phyloP scores from a whole-genome alignment of 768 basidiomycete genomes.

The Omphalotus guepiniiformis region DNA sequence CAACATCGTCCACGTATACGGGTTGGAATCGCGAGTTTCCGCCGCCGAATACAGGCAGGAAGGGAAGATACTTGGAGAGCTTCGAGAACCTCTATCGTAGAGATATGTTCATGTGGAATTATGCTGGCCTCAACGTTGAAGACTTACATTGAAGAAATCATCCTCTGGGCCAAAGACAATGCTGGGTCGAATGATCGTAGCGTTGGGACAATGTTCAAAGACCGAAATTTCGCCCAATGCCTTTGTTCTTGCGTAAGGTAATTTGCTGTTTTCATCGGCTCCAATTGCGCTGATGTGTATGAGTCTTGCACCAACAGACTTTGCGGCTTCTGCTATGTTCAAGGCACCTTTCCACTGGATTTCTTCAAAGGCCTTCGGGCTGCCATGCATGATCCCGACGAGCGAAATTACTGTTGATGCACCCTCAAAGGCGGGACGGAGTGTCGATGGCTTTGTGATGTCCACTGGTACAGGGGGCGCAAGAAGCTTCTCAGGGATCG shows the following conservation, averaged over 20 bases:
- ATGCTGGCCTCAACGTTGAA: background rate
- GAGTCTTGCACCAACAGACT: constrained; percentile 49
- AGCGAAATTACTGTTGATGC: constrained; percentile 62
- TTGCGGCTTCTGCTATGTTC: constrained; percentile 56
- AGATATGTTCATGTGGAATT: background rate
- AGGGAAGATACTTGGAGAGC: constrained; percentile 56
- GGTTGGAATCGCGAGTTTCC: constrained; percentile 66
- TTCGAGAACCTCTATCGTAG: constrained; percentile 53
- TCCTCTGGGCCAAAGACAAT: constrained; percentile 76
- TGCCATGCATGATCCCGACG: constrained; percentile 64
- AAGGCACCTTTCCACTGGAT: constrained; percentile 65
- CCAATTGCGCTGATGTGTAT: constrained; percentile 73
- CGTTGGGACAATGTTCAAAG: constrained; percentile 33
- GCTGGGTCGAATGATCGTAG: constrained; percentile 57
- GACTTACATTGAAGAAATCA: constrained; percentile 64
- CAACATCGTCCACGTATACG: constrained; percentile 68
- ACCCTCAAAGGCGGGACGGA: constrained; percentile 45
- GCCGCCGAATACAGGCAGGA: constrained; percentile 76
- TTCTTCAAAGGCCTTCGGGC: constrained; percentile 48
- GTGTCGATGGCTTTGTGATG: constrained; percentile 47
- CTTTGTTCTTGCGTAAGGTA: constrained; percentile 62
- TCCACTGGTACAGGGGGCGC: constrained; percentile 46
- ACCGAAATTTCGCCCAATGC: constrained; percentile 57
- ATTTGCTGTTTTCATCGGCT: constrained; percentile 52
- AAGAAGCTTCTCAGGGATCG: constrained; percentile 29